Evolutionary conservation across 176 grass and related monocot genomes (phyloP).

Genomic region (Paspalum vaginatum): DNA sequence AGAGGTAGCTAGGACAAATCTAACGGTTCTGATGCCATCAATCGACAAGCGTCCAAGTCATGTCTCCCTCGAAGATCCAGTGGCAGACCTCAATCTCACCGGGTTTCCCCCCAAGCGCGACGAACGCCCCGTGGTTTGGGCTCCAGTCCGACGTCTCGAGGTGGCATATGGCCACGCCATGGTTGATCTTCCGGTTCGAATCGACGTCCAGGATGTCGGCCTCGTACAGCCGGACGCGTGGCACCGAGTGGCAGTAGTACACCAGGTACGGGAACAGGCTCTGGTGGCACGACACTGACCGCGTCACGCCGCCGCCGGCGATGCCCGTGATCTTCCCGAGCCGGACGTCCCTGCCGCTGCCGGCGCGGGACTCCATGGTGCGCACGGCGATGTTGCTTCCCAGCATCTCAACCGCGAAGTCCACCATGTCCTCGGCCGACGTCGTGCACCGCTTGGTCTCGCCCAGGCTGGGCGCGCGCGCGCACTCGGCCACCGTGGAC

Average conservation of each 20-base stretch:
- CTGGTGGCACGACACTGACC: conserved; percentile 72
- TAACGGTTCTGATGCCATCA: conserved; percentile 12
- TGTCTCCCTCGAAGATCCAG: conserved; percentile 82
- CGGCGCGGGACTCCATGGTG: conserved; percentile 46
- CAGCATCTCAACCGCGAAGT: conserved; percentile 74
- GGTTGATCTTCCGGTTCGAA: conserved; percentile 57
- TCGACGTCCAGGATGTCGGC: conserved; percentile 61
- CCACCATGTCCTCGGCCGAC: conserved; percentile 66
- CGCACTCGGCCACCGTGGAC: conserved; percentile 57
- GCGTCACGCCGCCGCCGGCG: conserved; percentile 53
- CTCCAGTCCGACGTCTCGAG: conserved; percentile 71
- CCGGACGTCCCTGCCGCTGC: conserved; percentile 41
- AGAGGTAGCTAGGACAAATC: neutral
- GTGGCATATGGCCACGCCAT: conserved; percentile 64
- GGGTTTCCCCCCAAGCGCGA: conserved; percentile 51
- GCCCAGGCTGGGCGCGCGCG: conserved; percentile 45
- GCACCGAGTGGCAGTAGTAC: conserved; percentile 80
- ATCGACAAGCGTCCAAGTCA: conserved; percentile 62
- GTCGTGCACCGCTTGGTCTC: conserved; percentile 64
- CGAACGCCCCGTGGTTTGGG: conserved; percentile 56
- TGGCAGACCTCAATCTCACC: conserved; percentile 72
- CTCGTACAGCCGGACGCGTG: conserved; percentile 58
- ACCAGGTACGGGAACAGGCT: conserved; percentile 77
- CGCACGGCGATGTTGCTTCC: conserved; percentile 41
- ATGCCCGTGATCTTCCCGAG: conserved; percentile 47